A percentile compares a stretch with the other conserved stretches of the same genome.
Evolutionary conservation across 768 basidiomycete species (phyloP).

Genomic region (Rubroboletus pulcherrimus): DNA sequence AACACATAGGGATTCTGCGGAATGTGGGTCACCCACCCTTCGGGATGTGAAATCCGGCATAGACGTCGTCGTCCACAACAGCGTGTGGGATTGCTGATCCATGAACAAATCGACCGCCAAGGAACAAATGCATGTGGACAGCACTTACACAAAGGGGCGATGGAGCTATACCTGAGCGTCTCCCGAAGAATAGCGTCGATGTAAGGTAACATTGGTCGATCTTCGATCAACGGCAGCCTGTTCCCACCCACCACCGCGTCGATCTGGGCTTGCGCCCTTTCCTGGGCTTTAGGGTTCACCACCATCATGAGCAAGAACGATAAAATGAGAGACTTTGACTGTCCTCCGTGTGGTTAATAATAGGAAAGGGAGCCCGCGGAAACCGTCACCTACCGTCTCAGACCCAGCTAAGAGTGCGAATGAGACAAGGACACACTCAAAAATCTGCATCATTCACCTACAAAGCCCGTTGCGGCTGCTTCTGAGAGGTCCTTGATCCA

Average conservation of each 20-base stretch:
- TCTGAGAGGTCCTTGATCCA: conserved; percentile 17
- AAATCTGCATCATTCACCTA: conserved; percentile 5
- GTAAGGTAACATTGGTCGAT: conserved; percentile 19
- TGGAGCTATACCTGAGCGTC: conserved; percentile 14
- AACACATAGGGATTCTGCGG: not conserved
- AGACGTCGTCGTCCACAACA: conserved; percentile 39
- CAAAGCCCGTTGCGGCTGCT: conserved; percentile 21
- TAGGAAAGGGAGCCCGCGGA: not conserved
- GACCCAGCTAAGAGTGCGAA: conserved; percentile 11
- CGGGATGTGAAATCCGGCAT: conserved; percentile 50
- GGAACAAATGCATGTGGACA: not conserved
- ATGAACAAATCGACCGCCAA: not conserved
- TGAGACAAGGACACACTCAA: not conserved
- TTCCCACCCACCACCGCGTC: conserved; percentile 13
- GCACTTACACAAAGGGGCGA: conserved; percentile 15
- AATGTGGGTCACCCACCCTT: conserved; percentile 20
- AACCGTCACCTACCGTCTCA: conserved; percentile 14
- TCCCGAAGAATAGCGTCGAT: conserved; percentile 21
- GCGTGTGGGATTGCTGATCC: conserved; percentile 28
- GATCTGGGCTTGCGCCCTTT: conserved; percentile 23
- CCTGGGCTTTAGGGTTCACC: conserved; percentile 10
- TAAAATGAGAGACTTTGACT: conserved; percentile 26
- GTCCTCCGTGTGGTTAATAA: not conserved
- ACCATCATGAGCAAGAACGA: conserved; percentile 21
- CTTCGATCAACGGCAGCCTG: conserved; percentile 14